Evolutionary conservation across 2,329 filamentous ascomycete species (phyloP), one percentile per base, ranked within the genome.

Genomic region (Periconia macrospinosa): DNA sequence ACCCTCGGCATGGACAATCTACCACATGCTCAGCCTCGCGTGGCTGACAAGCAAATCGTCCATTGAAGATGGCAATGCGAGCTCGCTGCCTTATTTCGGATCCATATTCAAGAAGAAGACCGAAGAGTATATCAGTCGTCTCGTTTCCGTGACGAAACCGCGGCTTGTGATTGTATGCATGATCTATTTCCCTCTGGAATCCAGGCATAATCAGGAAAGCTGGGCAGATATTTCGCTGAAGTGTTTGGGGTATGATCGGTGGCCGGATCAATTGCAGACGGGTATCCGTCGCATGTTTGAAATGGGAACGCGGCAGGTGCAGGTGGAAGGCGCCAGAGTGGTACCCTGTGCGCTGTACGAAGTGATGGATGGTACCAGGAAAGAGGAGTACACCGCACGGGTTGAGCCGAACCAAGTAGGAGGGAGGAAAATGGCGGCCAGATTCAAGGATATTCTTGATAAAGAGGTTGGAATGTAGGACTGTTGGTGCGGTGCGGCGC

Each of bases 111-210:
- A 67, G 1, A 48, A 54, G 1, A 62, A 69, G 20, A 54, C 64
- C 0, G 61, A 70, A 47, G 37, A 61, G 3, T 75, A 74, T 50
- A 55, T 74, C 44, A 40, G 47, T 0, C 58, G 55, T 2, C 30
- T 74, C 9, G 60, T 63, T 6, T 55, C 61, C 6, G 65, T 62
- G 20, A 67, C 64, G 1, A 72, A 68, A 47, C 72, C 72, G 1
- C 62, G 65, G 10, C 67, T 67, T 13, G 61, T 74, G 11, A 60
- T 74, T 15, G 60, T 73, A 3, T 74, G 70, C 52, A 74, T 73
- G 71, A 75, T 75, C 35, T 75, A 74, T 55, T 74, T 61, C 49
- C 72, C 72, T 0, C 60, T 74, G 5, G 70, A 74, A 53, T 50
- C 57, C 1, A 52, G 61, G 0, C 50, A 62, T 7, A 61, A 63